Base-by-base conservation (phyloP, 306 rosid species). In the Cucurbita moschata region DNA sequence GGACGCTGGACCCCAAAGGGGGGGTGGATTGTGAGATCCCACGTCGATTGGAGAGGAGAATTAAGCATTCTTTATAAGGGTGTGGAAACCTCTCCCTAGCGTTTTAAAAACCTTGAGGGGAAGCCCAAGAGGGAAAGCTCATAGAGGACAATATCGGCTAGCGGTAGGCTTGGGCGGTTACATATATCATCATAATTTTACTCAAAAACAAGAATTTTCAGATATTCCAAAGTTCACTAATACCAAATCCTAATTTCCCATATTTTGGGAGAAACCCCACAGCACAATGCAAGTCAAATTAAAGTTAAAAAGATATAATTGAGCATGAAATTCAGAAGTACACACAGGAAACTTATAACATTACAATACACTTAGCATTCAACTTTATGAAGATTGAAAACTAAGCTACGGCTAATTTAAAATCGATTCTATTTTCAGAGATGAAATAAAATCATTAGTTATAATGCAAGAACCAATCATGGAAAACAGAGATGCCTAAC, bases 401-500 rank as follows among this genome's bases (percentile, higher is more conserved):
- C 50, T 4, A 18, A 18, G 9, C 39, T 6, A 37, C 10, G 23
- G n/a, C 10, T 3, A 10, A 44, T 35, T 19, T 66, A 66, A 66
- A 66, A 18, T 65, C 38, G 35, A 7, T 44, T 65, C 53, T 46
- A 21, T 39, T 21, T 67, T 46, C 49, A 64, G 51, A 64, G 30
- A 46, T 18, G 56, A 13, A 26, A 60, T 4, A 61, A 15, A n/a
- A 1, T 63, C 10, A 67, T 21, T 18, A 26, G 10, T 42, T 12
- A 16, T 50, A 49, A 35, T 5, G 10, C 40, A 77, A n/a, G 21
- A 14, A 19, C 7, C 65, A 74, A 57, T 8, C 63, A 23, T 7
- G 19, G 58, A 1, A 11, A 64, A 71, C 18, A 16, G 42, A 75
- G 76, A 80, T 59, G 55, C 18, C 86, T 57, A 84, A 90, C 96